Conservation (phyloP, 345 rosid species). For the Eucalyptus curtisii region DNA sequence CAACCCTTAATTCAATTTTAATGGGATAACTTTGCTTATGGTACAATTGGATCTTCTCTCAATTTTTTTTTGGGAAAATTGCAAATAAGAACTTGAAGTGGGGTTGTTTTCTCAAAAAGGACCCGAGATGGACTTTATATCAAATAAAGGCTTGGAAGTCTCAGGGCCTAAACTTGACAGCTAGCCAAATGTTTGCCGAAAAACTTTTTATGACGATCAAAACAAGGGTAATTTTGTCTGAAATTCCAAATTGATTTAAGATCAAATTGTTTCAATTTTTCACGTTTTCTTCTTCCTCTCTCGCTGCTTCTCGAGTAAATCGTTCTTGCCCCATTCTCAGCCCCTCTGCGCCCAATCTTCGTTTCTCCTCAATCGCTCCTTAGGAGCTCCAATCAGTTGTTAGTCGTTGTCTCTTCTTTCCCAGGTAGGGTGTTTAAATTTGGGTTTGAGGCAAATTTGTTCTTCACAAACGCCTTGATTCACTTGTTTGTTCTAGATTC, state of each 20-base stretch:
- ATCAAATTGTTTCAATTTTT: not conserved
- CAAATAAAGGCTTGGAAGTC: not conserved
- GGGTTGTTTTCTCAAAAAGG: fast-evolving
- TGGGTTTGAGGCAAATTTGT: conserved; percentile 10
- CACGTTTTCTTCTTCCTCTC: not conserved
- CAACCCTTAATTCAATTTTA: not conserved
- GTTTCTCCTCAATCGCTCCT: not conserved
- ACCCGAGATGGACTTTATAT: fast-evolving
- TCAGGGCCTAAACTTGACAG: not conserved
- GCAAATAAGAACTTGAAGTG: fast-evolving
- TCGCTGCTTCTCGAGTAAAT: not conserved
- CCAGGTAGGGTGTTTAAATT: not conserved
- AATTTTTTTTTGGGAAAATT: not conserved
- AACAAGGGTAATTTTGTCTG: not conserved
- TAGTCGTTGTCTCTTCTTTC: fast-evolving
- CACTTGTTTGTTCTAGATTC: conserved; percentile 3
- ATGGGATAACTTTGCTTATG: not conserved
- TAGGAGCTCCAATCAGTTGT: not conserved
- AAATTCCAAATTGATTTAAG: not conserved
- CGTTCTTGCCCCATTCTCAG: not conserved
- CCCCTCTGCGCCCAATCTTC: not conserved
- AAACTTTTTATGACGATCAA: not conserved
- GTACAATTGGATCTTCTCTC: not conserved
- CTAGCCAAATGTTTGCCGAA: fast-evolving
- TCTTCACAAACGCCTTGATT: conserved; percentile 6